Evolutionary conservation across 345 rosid species (phyloP), one percentile per base, ranked within the genome.

Genomic region (Cardiospermum halicacabum): DNA sequence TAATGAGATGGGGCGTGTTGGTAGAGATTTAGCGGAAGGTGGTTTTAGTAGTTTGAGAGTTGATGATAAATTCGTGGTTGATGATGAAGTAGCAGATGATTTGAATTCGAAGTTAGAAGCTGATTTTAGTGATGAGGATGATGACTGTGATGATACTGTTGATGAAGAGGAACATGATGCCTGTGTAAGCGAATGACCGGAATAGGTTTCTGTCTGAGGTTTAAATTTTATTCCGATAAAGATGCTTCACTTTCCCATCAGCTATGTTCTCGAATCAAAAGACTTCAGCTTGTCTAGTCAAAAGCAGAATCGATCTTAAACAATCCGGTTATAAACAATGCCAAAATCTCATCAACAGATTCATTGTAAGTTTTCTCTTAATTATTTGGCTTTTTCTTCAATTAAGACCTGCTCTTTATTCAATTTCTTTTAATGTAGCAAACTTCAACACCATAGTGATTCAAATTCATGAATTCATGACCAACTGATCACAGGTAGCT

Each of bases 1-100:
- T 4, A 85, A 84, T 56, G 91, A 74, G 60, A 62, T 58, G 56
- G 75, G 53, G 26, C 59, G 9, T 26, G 26, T 40, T 72, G 47
- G 71, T 28, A 74, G 65, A 45, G 79, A 66, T 40, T 72, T 49
- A 64, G 60, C 49, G 8, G 77, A 71, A 22, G 56, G 61, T 53
- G 22, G 26, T 59, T 49, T 69, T 45, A 72, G 58, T 28, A 65
- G 62, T 53, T 69, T 58, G 2, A 68, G 48, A 28, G 37, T 31
- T 55, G 55, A 70, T 37, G 56, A 53, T 40, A 55, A 73, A 36
- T 27, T 24, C 47, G 64, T 28, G 48, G 66, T 60, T 12, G 42
- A 55, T 55, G 58, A n/a, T 26, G 55, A 62, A 13, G 67, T 32
- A 5, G 53, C 56, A 57, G 75, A 22, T 45, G 19, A 22, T 37